Percentiles rank a stretch among this genome's conserved stretches.
Evolutionary conservation across 768 basidiomycete genomes (phyloP).

Genomic region (Exsudoporus frostii): DNA sequence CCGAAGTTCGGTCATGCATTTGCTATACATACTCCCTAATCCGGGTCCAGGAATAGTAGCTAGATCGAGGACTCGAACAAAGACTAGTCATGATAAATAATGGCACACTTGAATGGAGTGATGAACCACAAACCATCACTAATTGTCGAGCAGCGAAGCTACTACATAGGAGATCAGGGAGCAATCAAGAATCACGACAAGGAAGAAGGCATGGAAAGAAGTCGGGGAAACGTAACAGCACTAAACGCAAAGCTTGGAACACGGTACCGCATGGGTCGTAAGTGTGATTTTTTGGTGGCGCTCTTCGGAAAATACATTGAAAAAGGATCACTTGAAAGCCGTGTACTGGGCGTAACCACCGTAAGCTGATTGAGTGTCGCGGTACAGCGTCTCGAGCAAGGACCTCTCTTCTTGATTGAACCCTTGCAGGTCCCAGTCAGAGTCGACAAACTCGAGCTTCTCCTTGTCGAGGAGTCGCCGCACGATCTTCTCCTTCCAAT

Average conservation of each 20-base stretch:
- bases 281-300: background rate
- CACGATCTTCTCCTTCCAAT: constrained; percentile 22
- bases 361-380: constrained; percentile 26
- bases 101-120: background rate
- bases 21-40: no score
- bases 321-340: constrained; percentile 6
- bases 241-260: background rate
- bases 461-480: constrained; percentile 14
- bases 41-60: no score
- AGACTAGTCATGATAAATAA: background rate
- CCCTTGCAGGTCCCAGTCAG: constrained; percentile 22
- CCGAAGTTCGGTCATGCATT: no score
- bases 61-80: background rate
- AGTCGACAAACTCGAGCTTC: constrained; percentile 19
- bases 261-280: background rate
- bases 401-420: constrained; percentile 15
- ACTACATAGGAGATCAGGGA: background rate
- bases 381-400: constrained; percentile 23
- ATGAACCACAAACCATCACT: background rate
- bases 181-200: background rate
- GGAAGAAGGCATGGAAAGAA: background rate
- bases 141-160: background rate
- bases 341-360: constrained; percentile 15
- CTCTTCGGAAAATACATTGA: background rate
- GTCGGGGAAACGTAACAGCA: background rate